Percentiles rank a stretch among this genome's conserved stretches.
Evolutionary conservation across 2,329 filamentous ascomycete genomes (phyloP).

Genomic region (Alternaria longipes): DNA sequence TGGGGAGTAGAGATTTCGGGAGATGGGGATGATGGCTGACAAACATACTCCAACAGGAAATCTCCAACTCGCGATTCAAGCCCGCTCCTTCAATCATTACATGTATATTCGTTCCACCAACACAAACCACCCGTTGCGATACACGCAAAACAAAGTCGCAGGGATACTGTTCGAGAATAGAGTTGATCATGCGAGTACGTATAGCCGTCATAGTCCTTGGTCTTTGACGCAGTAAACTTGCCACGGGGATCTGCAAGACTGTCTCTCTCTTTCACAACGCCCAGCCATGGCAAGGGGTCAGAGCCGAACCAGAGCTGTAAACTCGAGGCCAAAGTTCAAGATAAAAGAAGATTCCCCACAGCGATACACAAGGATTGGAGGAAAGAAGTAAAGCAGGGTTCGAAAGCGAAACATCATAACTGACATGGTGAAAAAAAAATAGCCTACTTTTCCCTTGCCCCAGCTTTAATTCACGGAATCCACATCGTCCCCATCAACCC

Average conservation of each 20-base stretch:
- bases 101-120: constrained; percentile 82
- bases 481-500: constrained; percentile 84
- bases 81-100: constrained; percentile 78
- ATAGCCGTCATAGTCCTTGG: constrained; percentile 63
- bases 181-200: constrained; percentile 88
- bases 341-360: accelerated
- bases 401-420: neutral
- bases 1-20: neutral
- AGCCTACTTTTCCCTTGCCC: constrained; percentile 74
- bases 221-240: neutral
- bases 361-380: accelerated
- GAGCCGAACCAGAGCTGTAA: neutral
- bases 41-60: constrained; percentile 62
- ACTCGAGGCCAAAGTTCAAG: no score
- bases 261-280: no score
- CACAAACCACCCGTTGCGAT: constrained; percentile 74
- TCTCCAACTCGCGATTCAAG: constrained; percentile 81
- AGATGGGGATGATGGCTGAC: neutral
- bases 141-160: constrained; percentile 78
- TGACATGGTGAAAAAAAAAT: neutral
- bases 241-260: no score
- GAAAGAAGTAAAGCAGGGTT: neutral
- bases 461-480: constrained; percentile 78
- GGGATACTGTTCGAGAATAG: constrained; percentile 92
- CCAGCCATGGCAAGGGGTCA: no score